These are phyloP conservation scores for Apiospora pterosperma DNA, from an alignment of 2,329 filamentous ascomycete species.

Conservation along the genomic window DNA sequence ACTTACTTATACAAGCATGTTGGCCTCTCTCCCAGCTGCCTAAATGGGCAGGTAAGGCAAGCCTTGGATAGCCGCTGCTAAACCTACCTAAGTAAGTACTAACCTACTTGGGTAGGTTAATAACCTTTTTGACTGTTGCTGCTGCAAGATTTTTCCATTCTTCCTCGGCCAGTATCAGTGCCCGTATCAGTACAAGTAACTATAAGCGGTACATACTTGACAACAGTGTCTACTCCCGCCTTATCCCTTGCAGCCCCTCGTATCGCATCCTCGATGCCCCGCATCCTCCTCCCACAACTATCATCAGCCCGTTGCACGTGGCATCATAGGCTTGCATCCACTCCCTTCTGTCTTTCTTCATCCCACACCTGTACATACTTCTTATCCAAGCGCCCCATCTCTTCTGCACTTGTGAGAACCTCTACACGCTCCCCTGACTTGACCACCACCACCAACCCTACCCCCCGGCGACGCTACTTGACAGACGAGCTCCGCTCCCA, in stretches of 20 bases:
- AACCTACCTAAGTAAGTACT: too few species aligned
- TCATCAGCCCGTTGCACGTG: background rate
- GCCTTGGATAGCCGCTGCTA: background rate
- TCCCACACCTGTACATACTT: background rate
- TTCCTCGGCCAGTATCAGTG: background rate
- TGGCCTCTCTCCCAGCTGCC: too few species aligned
- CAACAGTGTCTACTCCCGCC: too few species aligned
- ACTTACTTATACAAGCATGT: too few species aligned
- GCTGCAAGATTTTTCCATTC: background rate
- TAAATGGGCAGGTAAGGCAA: background rate
- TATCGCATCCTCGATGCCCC: conserved; percentile 15
- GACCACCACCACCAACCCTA: background rate
- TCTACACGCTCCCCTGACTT: background rate
- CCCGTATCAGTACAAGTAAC: background rate
- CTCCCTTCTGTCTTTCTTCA: conserved; percentile 7
- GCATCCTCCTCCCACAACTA: conserved; percentile 17
- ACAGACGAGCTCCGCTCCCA: conserved; percentile 51
- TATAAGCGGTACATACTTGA: too few species aligned
- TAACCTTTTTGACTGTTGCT: background rate
- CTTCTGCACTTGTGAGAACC: background rate
- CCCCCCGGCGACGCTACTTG: conserved; percentile 39
- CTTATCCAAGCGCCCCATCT: background rate
- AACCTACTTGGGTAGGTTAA: too few species aligned
- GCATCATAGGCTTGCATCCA: conserved; percentile 1
- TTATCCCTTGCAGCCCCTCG: background rate